phyloP scores from a whole-genome alignment of 1,284 basidiomycete species.

The Neonothopanus nambi region DNA sequence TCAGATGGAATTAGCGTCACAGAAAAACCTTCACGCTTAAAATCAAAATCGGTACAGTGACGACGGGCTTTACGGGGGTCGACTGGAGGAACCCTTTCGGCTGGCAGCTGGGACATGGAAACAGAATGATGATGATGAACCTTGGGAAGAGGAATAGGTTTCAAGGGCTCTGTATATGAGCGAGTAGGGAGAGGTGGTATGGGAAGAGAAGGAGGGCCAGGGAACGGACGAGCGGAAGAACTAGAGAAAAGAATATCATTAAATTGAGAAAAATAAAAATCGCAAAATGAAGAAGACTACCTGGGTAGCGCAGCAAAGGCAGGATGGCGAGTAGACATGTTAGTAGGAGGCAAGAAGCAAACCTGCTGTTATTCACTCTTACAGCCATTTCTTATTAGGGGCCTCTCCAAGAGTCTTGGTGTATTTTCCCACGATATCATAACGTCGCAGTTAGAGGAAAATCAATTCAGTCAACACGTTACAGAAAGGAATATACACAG shows the following conservation, averaged over 20 bases:
- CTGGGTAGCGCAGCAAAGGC: constrained; percentile 3
- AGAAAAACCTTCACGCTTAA: constrained; percentile 18
- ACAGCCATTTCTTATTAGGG: background rate
- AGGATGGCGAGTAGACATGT: constrained; percentile 11
- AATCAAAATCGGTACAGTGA: constrained; percentile 35
- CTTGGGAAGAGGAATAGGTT: background rate
- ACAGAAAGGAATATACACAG: constrained; percentile 14
- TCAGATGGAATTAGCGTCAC: background rate
- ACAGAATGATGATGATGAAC: background rate
- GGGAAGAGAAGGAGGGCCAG: constrained; percentile 12
- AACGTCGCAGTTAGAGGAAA: background rate
- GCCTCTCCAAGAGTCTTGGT: background rate
- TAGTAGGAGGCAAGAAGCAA: background rate
- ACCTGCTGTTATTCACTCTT: too few species aligned
- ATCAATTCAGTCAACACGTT: constrained; percentile 18
- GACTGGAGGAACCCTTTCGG: constrained; percentile 23
- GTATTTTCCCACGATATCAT: background rate
- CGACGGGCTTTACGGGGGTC: constrained; percentile 34
- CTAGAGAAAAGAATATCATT: too few species aligned
- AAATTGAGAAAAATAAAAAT: background rate
- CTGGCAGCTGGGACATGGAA: constrained; percentile 10
- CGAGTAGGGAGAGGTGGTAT: constrained; percentile 12
- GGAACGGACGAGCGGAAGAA: background rate
- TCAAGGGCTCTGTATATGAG: constrained; percentile 2
- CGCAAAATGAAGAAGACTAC: background rate